Conservation (phyloP, 2,329 filamentous ascomycete genomes). For the Tetracladium maxilliforme region DNA sequence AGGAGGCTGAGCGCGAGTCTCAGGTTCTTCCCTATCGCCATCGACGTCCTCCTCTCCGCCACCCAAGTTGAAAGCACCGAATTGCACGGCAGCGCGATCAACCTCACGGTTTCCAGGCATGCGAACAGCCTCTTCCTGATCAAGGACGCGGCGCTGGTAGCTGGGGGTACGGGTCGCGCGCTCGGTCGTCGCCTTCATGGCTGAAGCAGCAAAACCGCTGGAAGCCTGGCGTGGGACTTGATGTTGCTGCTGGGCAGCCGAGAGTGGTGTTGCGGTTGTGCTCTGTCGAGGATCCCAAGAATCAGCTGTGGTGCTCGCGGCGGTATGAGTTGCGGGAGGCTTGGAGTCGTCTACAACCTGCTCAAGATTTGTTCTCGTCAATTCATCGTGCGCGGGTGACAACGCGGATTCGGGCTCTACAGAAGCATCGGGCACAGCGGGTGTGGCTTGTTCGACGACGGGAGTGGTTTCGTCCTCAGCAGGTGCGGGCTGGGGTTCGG, state of each 20-base stretch:
- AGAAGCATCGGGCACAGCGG: not conserved
- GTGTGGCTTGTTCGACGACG: slow-evolving; percentile 9
- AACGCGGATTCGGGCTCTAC: slow-evolving; percentile 33
- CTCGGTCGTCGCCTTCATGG: slow-evolving; percentile 60
- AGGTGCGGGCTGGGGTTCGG: not conserved
- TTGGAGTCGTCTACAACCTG: slow-evolving; percentile 72
- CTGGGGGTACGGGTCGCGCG: slow-evolving; percentile 55
- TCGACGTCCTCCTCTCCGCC: slow-evolving; percentile 73
- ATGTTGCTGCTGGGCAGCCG: slow-evolving; percentile 47
- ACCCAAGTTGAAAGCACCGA: slow-evolving; percentile 84
- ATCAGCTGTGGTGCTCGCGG: slow-evolving; percentile 78
- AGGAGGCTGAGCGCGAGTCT: slow-evolving; percentile 85
- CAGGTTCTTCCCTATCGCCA: slow-evolving; percentile 85
- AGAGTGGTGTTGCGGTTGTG: slow-evolving; percentile 50
- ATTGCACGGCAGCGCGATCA: slow-evolving; percentile 85
- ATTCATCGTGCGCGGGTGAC: slow-evolving; percentile 61
- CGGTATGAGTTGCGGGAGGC: slow-evolving; percentile 66
- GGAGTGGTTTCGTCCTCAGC: slow-evolving; percentile 8
- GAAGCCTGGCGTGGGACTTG: slow-evolving; percentile 38
- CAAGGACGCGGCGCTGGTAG: slow-evolving; percentile 74
- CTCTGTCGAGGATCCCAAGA: slow-evolving; percentile 61
- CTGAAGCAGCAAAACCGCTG: slow-evolving; percentile 67
- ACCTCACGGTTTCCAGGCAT: slow-evolving; percentile 97
- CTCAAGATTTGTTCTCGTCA: slow-evolving; percentile 87
- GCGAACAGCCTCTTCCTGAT: slow-evolving; percentile 94